A percentile compares a stretch with the other conserved stretches of the same genome.
phyloP scores from a whole-genome alignment of 257 asterid genomes.

The Salvia splendens region DNA sequence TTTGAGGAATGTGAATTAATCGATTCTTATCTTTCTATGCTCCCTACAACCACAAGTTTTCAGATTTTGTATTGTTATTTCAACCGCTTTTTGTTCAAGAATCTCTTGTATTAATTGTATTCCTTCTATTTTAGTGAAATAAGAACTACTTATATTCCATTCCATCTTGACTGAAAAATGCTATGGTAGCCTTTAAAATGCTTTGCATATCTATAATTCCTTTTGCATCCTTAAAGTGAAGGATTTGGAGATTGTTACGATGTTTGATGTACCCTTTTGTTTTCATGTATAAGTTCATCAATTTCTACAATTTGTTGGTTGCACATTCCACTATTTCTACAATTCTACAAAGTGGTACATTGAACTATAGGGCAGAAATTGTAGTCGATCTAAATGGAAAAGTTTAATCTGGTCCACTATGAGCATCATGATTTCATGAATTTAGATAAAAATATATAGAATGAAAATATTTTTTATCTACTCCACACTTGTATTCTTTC shows the following conservation, averaged over 20 bases:
- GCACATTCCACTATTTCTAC: not conserved
- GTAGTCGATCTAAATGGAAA: not conserved
- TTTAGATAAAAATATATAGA: not conserved
- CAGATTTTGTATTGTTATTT: conserved; percentile 13
- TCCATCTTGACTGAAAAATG: conserved; percentile 9
- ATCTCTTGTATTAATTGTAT: not conserved
- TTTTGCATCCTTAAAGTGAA: not conserved
- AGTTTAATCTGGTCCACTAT: not conserved
- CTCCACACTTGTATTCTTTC: conserved; percentile 3
- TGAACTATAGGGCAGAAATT: not conserved
- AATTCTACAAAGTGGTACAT: too few species aligned
- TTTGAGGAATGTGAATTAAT: too few species aligned
- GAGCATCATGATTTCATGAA: too few species aligned
- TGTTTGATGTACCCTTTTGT: conserved; percentile 1
- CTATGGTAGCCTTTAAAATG: not conserved
- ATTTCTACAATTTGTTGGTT: not conserved
- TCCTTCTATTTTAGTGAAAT: not conserved
- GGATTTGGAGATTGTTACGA: not conserved
- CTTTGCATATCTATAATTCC: not conserved
- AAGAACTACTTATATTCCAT: not conserved
- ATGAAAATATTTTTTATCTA: not conserved
- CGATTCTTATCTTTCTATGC: not conserved
- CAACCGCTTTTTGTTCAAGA: not conserved
- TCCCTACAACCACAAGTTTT: not conserved
- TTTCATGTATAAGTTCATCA: not conserved